Conservation (phyloP, 2,329 filamentous ascomycete genomes). For the Alternaria burnsii region DNA sequence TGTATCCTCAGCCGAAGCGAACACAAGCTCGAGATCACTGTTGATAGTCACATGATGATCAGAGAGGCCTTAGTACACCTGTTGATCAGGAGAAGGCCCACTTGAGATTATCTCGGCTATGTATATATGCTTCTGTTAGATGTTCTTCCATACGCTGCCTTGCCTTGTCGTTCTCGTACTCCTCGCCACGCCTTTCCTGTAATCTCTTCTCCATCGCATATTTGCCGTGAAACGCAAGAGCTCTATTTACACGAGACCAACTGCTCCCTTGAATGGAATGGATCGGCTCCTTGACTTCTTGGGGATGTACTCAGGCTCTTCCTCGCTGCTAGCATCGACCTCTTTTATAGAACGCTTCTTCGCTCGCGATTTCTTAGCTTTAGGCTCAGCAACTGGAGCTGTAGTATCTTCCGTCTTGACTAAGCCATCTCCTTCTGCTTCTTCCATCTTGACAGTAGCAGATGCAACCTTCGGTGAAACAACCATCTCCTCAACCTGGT, state of each 20-base stretch:
- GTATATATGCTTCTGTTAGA: neutral
- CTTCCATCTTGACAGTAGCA: neutral
- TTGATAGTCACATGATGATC: neutral
- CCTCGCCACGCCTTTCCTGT: neutral
- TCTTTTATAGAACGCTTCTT: slow-evolving; percentile 22
- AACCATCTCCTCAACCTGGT: neutral
- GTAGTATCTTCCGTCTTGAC: neutral
- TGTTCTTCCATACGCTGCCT: neutral
- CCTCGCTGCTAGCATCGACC: slow-evolving; percentile 5
- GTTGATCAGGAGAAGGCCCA: neutral
- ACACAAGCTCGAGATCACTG: neutral
- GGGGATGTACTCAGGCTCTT: slow-evolving; percentile 19
- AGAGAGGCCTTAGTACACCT: neutral
- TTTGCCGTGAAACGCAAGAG: neutral
- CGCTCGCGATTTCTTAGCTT: slow-evolving; percentile 2
- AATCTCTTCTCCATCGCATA: neutral
- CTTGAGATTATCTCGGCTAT: neutral
- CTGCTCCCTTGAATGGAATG: neutral
- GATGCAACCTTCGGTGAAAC: neutral
- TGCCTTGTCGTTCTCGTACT: neutral
- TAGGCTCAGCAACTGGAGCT: neutral
- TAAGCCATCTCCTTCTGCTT: neutral
- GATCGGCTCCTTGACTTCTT: slow-evolving; percentile 25
- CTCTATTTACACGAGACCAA: neutral
- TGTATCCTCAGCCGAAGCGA: neutral